Evolutionary conservation across 2,329 filamentous ascomycete species (phyloP), one percentile per base, ranked within the genome.

Genomic region (Diaporthe sp.): DNA sequence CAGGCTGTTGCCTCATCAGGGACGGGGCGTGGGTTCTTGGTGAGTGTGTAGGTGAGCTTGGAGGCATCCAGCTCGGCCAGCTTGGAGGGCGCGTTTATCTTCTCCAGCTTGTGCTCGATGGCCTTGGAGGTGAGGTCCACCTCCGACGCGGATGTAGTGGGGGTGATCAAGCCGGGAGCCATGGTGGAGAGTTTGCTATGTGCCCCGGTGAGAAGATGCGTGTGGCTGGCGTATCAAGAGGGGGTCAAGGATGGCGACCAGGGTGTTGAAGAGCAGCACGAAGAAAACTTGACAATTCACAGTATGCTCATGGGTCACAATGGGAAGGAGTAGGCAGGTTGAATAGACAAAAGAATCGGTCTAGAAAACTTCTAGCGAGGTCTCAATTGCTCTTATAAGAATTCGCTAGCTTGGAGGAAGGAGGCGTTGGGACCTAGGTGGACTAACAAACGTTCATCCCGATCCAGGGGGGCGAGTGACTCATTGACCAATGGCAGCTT

Each of bases 41-140:
- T 90, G 78, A 85, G 84, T 77, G 85, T 89, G 85, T 90, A 89
- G 75, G 83, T 89, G 79, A 93, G 86, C 82, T 89, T 89, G 78
- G 91, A 92, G 78, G 91, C 90, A 80, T 93, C 89, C 72, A 93
- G 87, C 84, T 82, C 92, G 86, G 81, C 91, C 72, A 72, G 76
- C 53, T 83, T 83, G 79, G 82, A 71, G 58, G 82, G 69, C 53
- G 78, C 80, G 72, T 81, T 80, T 42, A 79, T 78, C 77, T 81
- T 49, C 49, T 83, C 81, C 78, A 88, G 82, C 79, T 89, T 89
- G 81, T 89, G 86, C 79, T 87, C 84, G 75, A 91, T 82, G 78
- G 88, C 88, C 25, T 87, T 84, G 70, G 88, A 85, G 51, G 88
- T 89, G 77, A 91, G 85, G 82, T 89, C 86, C 78, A 87, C 79